Evolutionary conservation across 1,284 basidiomycete genomes (phyloP), one percentile per base, ranked within the genome.

Genomic region (Vanrija humicola): DNA sequence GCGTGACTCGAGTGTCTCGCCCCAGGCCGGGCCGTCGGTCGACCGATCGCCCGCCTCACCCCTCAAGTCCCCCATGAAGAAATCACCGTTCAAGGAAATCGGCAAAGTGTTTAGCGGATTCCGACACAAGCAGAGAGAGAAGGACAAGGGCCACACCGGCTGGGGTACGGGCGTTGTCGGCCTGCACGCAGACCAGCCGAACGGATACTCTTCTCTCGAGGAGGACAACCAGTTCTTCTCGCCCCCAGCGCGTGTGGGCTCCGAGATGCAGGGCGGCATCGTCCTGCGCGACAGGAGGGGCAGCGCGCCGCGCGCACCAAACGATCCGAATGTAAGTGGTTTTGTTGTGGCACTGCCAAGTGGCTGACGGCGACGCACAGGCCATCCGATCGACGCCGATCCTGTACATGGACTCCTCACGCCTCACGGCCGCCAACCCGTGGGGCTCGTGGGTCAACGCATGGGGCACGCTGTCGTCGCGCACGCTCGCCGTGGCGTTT

Each of bases 31-130:
- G 4, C 34, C 34, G 34, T 34, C 34, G 12, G 12, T 34, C 34
- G 34, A 34, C 5, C 9, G 34, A 2, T 34, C 34, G 12, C 34
- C 34, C 4, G 34, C 12, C 34, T 47, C 45, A 3, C 40, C 46
- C 9, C 9, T 29, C 46, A 47, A 42, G 42, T 45, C 52, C 2
- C 46, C 52, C 1, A 29, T 51, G 39, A 56, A 51, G 46, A 51
- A 64, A 29, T 73, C 71, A 8, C 73, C 73, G 0, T 55, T 75
- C 52, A 73, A 70, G 52, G 72, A 68, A 3, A 68, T 75, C 48
- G 56, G 67, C 6, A 68, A 65, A 48, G 64, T 63, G 16, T 68
- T 74, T 44, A 66, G 64, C 5, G 69, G 65, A 6, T 51, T 70
- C 1, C 54, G 68, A 14, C 68, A 67, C 48, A 68, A 65, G 52